Base-by-base conservation (phyloP, 768 basidiomycete species). In the Lactifluus pinguis region DNA sequence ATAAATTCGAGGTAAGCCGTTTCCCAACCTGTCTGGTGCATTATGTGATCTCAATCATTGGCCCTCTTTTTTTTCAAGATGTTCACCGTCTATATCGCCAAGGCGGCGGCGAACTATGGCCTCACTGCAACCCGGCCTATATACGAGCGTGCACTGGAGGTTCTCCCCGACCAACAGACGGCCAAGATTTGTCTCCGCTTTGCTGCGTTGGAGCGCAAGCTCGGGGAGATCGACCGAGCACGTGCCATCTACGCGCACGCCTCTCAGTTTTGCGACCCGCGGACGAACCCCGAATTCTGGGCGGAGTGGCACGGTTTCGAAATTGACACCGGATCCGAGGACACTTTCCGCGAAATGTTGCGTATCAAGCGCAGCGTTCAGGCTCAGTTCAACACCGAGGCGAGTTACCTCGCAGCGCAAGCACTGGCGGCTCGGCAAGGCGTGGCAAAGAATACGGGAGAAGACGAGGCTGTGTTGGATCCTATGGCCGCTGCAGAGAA, bases 181-280 rank as follows among this genome's bases (percentile, higher is more conserved):
- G 94, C 95, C 19, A 89, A 95, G 72, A 98, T 98, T 92, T 98
- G 95, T 72, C 79, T 98, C 21, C 90, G 94, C 49, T 99, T 98
- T 72, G 95, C 97, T 4, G 82, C 84, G 38, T 83, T 99, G 68
- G 97, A 99, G 73, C 87, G 95, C 67, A 99, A 99, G 72, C 84
- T 99, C 39, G 97, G 97, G 56, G 97, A 99, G 76, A 98, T 99
- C 72, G 97, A 99, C 75, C 83, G 97, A 29, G 97, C 97, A 13
- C 85, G 97, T 52, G 89, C 94, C 2, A 89, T 98, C 66, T 98
- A 95, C 67, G 95, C 94, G 2, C 95, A 98, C 70, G 95, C 97
- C 0, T 93, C 92, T 19, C 97, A 99, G 69, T 98, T 99, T 81
- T 99, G 95, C 72, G 95, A 98, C 71, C 95, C 95, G 13, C 83